These are phyloP conservation scores for Triadica sebifera DNA, from an alignment of 345 rosid species.

Conservation along the genomic window DNA sequence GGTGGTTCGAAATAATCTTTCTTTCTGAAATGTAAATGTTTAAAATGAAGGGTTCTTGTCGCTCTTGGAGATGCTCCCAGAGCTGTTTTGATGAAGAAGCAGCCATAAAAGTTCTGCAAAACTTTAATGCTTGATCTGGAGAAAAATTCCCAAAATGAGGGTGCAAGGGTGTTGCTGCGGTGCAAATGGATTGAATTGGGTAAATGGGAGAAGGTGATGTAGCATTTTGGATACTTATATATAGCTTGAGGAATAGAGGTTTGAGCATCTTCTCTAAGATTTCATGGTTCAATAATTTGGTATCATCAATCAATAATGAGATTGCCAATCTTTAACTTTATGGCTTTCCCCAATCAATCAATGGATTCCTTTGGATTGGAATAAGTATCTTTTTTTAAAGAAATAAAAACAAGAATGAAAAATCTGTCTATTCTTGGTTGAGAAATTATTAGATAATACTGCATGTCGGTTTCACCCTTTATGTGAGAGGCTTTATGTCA, in stretches of 20 bases:
- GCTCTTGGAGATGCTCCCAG: conserved; percentile 37
- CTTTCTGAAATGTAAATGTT: conserved; percentile 28
- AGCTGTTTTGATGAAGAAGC: conserved; percentile 22
- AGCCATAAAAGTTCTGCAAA: conserved; percentile 28
- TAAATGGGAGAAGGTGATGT: background rate
- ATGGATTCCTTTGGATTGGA: background rate
- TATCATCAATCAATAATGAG: conserved; percentile 12
- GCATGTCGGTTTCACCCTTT: too few species aligned
- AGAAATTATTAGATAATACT: too few species aligned
- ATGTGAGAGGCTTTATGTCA: too few species aligned
- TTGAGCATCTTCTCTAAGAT: background rate
- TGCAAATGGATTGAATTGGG: conserved; percentile 2
- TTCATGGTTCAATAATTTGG: background rate
- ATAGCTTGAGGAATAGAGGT: conserved; percentile 9
- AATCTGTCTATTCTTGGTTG: too few species aligned
- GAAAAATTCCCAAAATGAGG: background rate
- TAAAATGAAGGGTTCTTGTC: conserved; percentile 39
- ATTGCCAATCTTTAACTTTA: conserved; percentile 3
- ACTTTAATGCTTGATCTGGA: background rate
- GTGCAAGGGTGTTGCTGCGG: background rate
- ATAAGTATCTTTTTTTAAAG: background rate
- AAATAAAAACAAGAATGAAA: background rate
- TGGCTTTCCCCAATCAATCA: conserved; percentile 6
- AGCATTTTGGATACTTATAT: background rate
- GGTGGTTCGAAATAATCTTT: conserved; percentile 11